Evolutionary conservation across 1,284 basidiomycete species (phyloP).

Genomic region (Rhodotorula sp.): DNA sequence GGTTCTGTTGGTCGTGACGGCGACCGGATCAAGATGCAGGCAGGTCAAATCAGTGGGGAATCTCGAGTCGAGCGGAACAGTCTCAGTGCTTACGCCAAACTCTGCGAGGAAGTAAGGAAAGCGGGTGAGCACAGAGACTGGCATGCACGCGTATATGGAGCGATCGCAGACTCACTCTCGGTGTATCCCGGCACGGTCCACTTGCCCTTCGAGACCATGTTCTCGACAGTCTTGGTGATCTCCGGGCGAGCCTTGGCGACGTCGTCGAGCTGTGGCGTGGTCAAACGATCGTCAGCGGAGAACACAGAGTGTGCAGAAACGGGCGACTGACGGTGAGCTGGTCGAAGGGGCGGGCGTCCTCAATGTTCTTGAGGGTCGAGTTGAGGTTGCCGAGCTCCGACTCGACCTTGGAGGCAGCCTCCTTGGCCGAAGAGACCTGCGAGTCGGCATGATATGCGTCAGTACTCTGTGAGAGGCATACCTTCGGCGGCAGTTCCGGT

Average conservation of each 20-base stretch:
- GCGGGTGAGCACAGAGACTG: no score
- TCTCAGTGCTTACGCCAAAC: slow-evolving; percentile 15
- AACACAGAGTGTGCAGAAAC: not conserved
- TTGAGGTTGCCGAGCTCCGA: slow-evolving; percentile 89
- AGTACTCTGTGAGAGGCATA: no score
- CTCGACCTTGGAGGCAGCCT: slow-evolving; percentile 87
- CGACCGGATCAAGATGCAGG: no score
- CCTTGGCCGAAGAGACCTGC: slow-evolving; percentile 85
- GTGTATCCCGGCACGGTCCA: slow-evolving; percentile 86
- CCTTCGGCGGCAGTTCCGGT: not conserved
- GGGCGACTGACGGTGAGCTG: slow-evolving; percentile 74
- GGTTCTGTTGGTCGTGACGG: slow-evolving; percentile 1
- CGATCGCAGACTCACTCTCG: slow-evolving; percentile 48
- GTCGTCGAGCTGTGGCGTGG: slow-evolving; percentile 68
- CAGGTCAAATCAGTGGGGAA: not conserved
- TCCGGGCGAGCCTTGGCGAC: slow-evolving; percentile 90
- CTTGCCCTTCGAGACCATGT: slow-evolving; percentile 98
- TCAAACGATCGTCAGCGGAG: not conserved
- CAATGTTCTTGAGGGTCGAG: slow-evolving; percentile 92
- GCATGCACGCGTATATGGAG: not conserved
- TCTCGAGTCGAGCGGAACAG: not conserved
- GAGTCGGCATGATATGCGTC: not conserved
- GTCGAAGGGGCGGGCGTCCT: slow-evolving; percentile 95
- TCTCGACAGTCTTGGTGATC: slow-evolving; percentile 87
- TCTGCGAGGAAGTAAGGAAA: not conserved